Conservation (phyloP, 148 eudicot species). For the Rhododendron molle region DNA sequence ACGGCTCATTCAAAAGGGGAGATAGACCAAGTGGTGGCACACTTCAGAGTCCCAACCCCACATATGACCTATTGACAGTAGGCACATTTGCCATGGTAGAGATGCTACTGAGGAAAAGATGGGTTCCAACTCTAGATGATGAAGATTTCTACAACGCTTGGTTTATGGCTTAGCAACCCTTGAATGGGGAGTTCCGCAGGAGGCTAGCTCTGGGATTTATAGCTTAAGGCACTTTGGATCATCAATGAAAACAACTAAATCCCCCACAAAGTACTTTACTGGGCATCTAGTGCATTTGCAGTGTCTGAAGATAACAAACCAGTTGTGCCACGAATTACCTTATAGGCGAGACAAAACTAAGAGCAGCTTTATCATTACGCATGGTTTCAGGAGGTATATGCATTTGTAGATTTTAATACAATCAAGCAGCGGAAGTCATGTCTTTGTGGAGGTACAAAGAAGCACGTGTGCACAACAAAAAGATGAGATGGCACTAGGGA, state of each 20-base stretch:
- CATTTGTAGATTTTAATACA: background rate
- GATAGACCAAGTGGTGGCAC: constrained; percentile 28
- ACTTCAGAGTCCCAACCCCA: constrained; percentile 36
- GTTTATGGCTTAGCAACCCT: constrained; percentile 23
- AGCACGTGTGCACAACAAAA: background rate
- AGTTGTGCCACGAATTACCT: background rate
- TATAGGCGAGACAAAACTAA: background rate
- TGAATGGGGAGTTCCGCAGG: constrained; percentile 38
- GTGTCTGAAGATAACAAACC: constrained; percentile 13
- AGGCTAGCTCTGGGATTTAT: constrained; percentile 30
- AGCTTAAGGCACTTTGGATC: constrained; percentile 38
- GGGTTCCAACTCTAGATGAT: constrained; percentile 31
- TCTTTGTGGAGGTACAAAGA: constrained; percentile 4
- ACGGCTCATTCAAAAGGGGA: constrained; percentile 19
- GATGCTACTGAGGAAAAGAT: constrained; percentile 25
- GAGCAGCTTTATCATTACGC: background rate
- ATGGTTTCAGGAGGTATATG: background rate
- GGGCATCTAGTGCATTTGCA: constrained; percentile 36
- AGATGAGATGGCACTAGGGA: background rate
- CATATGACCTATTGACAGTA: constrained; percentile 37
- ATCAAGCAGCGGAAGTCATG: background rate
- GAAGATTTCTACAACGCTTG: constrained; percentile 31
- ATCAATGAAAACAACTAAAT: constrained; percentile 18
- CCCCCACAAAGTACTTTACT: constrained; percentile 19
- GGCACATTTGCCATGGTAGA: constrained; percentile 41